Evolutionary conservation across 192 early-diverging fungal species (phyloP), one percentile per base, ranked within the genome.

Genomic region (Glomus cerebriforme): DNA sequence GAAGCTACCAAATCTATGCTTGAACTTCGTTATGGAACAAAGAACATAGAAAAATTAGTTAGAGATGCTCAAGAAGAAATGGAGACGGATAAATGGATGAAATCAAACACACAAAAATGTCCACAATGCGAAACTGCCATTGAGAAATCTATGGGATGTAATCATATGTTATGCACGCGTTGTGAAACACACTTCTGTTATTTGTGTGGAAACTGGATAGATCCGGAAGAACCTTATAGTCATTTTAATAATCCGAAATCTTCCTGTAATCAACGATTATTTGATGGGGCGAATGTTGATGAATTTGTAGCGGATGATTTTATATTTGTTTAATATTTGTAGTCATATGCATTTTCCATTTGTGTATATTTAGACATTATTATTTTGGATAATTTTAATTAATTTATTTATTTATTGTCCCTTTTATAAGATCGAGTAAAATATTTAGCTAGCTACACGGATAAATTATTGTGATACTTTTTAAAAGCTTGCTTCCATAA

Each of bases 131-230:
- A 74, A 27, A 67, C 71, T 6, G 24, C 58, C 15, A 78, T 83
- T 49, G 80, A 81, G 45, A 81, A 81, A 43, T 72, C 80, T 5
- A 78, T 75, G 63, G 82, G 82, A 0, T 83, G 82, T 59, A 83
- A 83, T 78, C 82, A 83, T 68, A 83, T 83, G 82, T 26, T 31
- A 31, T 83, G 82, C 32, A 77, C 76, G 27, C 70, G 78, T 58
- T 83, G 82, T 32, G 24, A 79, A 58, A 79, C 75, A 12, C 82
- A 83, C 67, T 83, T 83, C 62, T 83, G 82, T 73, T 83, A 82
- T 63, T 69, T 83, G 37, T 83, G 82, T 77, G 82, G 82, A 47
- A n/a, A n/a, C 13, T 45, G 60, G 60, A 59, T 62, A 65, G 49
- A 64, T 13, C n/a, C 63, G 26, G n/a, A 35, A 12, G 43, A 59